These are phyloP conservation scores for Neofusicoccum ribis DNA, from an alignment of 2,329 filamentous ascomycete species.

Conservation along the genomic window DNA sequence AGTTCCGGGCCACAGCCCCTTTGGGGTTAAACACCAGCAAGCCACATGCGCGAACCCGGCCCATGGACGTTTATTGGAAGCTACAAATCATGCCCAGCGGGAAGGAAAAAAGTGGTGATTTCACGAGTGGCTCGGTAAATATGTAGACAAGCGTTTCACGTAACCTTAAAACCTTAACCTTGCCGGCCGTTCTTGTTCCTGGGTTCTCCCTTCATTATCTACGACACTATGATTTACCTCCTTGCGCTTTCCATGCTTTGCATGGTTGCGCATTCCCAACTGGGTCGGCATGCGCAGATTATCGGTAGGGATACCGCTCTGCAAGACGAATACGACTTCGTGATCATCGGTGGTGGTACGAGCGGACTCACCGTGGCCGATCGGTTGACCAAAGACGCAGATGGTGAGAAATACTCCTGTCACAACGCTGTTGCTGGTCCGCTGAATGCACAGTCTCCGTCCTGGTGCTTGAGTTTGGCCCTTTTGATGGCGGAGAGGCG, in stretches of 20 bases:
- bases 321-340: conserved; percentile 9
- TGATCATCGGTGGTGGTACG: conserved; percentile 18
- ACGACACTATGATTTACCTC: not conserved
- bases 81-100: not conserved
- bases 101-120: not conserved
- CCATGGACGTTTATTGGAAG: not conserved
- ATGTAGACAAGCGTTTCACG: not conserved
- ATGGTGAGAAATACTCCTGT: conserved; percentile 19
- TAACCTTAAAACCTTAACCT: not conserved
- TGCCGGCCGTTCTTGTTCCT: not conserved
- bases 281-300: not conserved
- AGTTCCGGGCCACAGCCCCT: not conserved
- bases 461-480: conserved; percentile 32
- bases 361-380: conserved; percentile 17
- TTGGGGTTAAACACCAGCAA: not conserved
- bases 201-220: not conserved
- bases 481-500: conserved; percentile 26
- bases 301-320: not conserved
- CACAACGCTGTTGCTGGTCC: not conserved
- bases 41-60: not conserved
- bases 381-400: conserved; percentile 11
- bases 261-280: not conserved
- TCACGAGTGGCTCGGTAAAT: not conserved
- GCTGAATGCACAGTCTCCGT: conserved; percentile 15
- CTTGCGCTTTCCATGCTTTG: not conserved